phyloP scores from a whole-genome alignment of 2,329 filamentous ascomycete species.

The Xylaria digitata region DNA sequence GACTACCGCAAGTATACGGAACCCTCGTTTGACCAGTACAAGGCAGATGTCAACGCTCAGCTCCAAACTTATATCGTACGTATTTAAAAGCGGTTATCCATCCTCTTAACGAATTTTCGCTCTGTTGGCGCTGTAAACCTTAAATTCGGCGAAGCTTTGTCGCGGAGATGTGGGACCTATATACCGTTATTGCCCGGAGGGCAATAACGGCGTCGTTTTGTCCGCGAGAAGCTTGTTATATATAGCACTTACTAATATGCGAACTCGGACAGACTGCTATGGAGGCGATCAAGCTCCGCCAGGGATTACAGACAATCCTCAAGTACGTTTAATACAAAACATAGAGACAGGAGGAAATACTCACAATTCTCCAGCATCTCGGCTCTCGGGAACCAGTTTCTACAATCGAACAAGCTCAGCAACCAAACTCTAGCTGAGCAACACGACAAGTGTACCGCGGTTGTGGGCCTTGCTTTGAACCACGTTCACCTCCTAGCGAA shows the following conservation, averaged over 20 bases:
- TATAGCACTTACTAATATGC: neutral
- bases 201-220: too few relatives aligned
- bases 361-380: conserved; percentile 36
- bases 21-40: conserved; percentile 49
- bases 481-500: conserved; percentile 84
- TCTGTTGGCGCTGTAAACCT: too few relatives aligned
- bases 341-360: neutral
- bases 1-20: conserved; percentile 60
- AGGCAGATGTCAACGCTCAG: conserved; percentile 72
- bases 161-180: too few relatives aligned
- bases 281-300: conserved; percentile 77
- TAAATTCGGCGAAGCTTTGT: too few relatives aligned
- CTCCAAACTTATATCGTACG: conserved; percentile 68
- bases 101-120: too few relatives aligned
- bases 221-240: neutral
- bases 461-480: conserved; percentile 85
- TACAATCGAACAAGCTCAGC: conserved; percentile 65
- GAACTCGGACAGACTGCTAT: conserved; percentile 52
- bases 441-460: conserved; percentile 64
- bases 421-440: conserved; percentile 66
- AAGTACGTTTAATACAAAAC: conserved; percentile 76
- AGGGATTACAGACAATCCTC: conserved; percentile 67
- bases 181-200: too few relatives aligned
- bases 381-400: conserved; percentile 59
- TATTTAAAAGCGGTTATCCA: neutral